Evolutionary conservation across 2,329 filamentous ascomycete genomes (phyloP).

Genomic region (Colletotrichum cordylinicola): DNA sequence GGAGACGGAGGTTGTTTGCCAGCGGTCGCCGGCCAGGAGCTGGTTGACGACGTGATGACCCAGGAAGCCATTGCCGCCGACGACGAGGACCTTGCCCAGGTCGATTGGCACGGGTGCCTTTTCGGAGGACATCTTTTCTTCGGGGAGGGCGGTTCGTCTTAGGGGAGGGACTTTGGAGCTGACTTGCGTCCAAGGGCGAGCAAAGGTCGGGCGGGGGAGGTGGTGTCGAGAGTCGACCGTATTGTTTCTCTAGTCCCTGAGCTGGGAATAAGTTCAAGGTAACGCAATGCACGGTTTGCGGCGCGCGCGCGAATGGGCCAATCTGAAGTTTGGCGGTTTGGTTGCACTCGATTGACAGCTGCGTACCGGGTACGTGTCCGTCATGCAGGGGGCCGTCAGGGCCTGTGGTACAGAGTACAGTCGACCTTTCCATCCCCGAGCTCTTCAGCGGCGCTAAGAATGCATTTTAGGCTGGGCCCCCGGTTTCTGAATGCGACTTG

Average conservation of each 20-base stretch:
- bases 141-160: neutral
- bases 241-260: neutral
- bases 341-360: neutral
- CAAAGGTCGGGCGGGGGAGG: neutral
- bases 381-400: neutral
- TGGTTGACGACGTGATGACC: slow-evolving; percentile 83
- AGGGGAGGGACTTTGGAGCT: neutral
- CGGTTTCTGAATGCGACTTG: neutral
- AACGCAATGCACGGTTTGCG: neutral
- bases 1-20: slow-evolving; percentile 60
- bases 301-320: neutral
- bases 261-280: neutral
- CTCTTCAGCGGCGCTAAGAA: slow-evolving; percentile 6
- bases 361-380: neutral
- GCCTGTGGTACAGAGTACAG: neutral
- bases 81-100: slow-evolving; percentile 76
- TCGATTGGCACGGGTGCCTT: slow-evolving; percentile 34
- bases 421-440: neutral
- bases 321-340: neutral
- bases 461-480: slow-evolving; percentile 8
- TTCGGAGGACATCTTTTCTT: slow-evolving; percentile 29
- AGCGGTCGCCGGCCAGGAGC: slow-evolving; percentile 57
- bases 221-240: neutral
- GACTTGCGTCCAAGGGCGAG: neutral
- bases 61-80: slow-evolving; percentile 85